A percentile compares a stretch with the other conserved stretches of the same genome.
Evolutionary conservation across 768 basidiomycete species (phyloP).

Genomic region (Steccherinum ochraceum): DNA sequence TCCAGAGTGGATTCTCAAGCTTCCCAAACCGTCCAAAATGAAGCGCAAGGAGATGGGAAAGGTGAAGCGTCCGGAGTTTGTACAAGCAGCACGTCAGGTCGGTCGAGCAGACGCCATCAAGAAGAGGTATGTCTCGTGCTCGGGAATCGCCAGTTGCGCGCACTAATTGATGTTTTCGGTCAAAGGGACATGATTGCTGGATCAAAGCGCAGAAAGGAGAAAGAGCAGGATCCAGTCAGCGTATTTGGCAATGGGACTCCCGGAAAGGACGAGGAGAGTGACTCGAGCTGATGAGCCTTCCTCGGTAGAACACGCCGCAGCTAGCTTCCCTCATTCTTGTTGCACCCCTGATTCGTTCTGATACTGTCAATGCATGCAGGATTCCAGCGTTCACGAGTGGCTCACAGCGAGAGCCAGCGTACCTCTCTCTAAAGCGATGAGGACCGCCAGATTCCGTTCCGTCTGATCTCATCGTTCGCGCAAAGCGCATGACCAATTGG

Average conservation of each 20-base stretch:
- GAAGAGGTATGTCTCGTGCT: conserved; percentile 45
- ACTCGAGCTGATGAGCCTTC: background rate
- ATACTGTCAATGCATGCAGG: background rate
- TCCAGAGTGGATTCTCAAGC: conserved; percentile 90
- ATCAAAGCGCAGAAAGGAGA: conserved; percentile 60
- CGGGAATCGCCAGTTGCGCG: background rate
- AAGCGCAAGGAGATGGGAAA: conserved; percentile 83
- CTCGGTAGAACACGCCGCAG: background rate
- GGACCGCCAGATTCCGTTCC: background rate
- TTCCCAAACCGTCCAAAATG: conserved; percentile 91
- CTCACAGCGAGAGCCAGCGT: no score
- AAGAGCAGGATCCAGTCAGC: conserved; percentile 10
- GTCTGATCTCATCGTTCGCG: background rate
- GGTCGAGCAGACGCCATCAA: conserved; percentile 68
- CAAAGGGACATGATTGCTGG: conserved; percentile 73
- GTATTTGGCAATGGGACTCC: background rate
- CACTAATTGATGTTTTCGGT: conserved; percentile 11
- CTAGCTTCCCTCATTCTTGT: background rate
- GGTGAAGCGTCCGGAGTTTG: conserved; percentile 68
- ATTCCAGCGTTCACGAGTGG: background rate
- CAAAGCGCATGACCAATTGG: no score
- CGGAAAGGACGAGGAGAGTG: background rate
- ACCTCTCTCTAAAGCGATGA: no score
- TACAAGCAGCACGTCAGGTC: conserved; percentile 64
- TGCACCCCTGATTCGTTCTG: background rate